Base-by-base conservation (phyloP, 2,329 filamentous ascomycete genomes). In the Exutisphaerella laricina region DNA sequence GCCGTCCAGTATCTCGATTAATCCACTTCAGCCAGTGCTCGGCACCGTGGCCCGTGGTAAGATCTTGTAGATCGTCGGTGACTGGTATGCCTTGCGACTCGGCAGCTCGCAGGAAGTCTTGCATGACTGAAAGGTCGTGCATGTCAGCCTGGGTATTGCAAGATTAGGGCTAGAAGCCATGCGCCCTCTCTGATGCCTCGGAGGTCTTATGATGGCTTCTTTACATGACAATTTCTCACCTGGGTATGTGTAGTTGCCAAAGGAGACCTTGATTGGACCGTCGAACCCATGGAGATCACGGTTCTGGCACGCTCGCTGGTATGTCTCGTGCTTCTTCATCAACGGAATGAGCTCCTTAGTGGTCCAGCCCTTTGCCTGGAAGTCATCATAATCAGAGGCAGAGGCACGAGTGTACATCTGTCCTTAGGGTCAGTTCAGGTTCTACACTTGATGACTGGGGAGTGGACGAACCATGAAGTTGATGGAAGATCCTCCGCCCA, bases 1-100 rank as follows among this genome's bases (percentile, higher is more conserved):
- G 82, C 38, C 85, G 79, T 32, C 84, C 84, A 58, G 76, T 79
- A 63, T 78, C 63, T 6, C 70, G 75, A 58, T 89, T 88, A 65
- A 89, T 88, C 85, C 85, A 89, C 66, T 89, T 88, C 43, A 89
- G 69, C 85, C 85, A 89, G 52, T 88, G 84, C 66, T 88, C 84
- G 33, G 84, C 85, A 49, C 85, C 85, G 33, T 75, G 72, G 32
- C 68, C 81, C 1, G 81, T 85, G 20, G 67, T 69, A 39, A 88
- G 68, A 56, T 89, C 85, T 61, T 89, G 80, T n/a, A 59, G 51
- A 59, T 89, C 85, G 59, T 89, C 84, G 9, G 85, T 85, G 9
- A 78, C 72, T 0, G 80, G 85, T 45, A 88, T 87, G 14, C 79
- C 84, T 59, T 87, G 84, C 0, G 80, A 82, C 57, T 88, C 83